Evolutionary conservation across 768 basidiomycete genomes (phyloP).

Genomic region (Lenzites betulinus): DNA sequence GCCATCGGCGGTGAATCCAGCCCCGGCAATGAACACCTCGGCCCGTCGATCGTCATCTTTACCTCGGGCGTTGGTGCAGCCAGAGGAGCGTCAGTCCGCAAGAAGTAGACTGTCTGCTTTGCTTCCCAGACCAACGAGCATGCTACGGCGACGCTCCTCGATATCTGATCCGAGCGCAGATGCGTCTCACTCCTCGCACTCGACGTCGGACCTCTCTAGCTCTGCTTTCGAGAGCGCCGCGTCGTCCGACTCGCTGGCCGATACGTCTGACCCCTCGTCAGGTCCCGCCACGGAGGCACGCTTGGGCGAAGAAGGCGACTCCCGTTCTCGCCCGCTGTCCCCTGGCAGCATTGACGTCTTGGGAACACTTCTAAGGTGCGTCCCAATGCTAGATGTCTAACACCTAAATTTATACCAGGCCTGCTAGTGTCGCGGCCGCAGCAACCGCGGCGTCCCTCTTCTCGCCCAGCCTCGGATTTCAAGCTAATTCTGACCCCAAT

Average conservation of each 20-base stretch:
- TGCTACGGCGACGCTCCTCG: conserved; percentile 23
- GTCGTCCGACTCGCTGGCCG: background rate
- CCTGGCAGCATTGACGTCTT: conserved; percentile 81
- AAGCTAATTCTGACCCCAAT: conserved; percentile 14
- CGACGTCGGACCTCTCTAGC: conserved; percentile 1
- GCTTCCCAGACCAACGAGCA: conserved; percentile 40
- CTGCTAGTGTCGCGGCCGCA: conserved; percentile 73
- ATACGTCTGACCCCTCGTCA: conserved; percentile 9
- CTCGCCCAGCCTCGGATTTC: conserved; percentile 51
- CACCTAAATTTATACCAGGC: background rate
- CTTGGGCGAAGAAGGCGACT: conserved; percentile 18
- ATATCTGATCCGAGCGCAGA: conserved; percentile 10
- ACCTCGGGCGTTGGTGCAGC: conserved; percentile 7
- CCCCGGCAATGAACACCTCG: conserved; percentile 22
- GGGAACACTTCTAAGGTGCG: conserved; percentile 79
- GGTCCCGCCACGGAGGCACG: conserved; percentile 5
- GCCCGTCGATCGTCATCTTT: conserved; percentile 37
- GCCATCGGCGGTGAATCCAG: conserved; percentile 9
- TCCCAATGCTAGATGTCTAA: conserved; percentile 14
- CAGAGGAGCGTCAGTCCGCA: conserved; percentile 35
- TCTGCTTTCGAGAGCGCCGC: background rate
- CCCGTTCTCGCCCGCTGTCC: conserved; percentile 46
- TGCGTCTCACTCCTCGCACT: background rate
- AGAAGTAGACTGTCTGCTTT: conserved; percentile 41
- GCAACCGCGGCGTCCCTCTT: conserved; percentile 86